Evolutionary conservation across 192 early-diverging fungal genomes (phyloP).

Genomic region (Backusella mclennaniae): DNA sequence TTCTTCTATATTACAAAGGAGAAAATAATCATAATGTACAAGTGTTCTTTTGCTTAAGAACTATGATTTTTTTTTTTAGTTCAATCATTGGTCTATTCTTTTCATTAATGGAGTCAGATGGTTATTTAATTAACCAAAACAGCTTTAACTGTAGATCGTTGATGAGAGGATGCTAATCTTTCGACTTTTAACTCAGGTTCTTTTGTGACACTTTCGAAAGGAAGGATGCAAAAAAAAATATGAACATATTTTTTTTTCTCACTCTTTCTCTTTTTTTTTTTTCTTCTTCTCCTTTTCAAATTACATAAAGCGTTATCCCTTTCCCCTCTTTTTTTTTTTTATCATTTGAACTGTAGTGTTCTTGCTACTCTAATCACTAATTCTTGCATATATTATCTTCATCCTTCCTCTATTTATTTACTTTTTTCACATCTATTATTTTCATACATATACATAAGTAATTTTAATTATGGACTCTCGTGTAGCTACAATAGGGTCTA

Average conservation of each 20-base stretch:
- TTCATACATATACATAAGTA: background rate
- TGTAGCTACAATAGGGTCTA: background rate
- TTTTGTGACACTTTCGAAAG: background rate
- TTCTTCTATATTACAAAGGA: background rate
- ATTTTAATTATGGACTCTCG: constrained; percentile 5
- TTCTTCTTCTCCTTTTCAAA: background rate
- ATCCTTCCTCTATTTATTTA: background rate
- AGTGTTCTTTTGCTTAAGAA: background rate
- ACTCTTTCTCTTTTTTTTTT: background rate
- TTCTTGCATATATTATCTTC: background rate
- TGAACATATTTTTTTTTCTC: background rate
- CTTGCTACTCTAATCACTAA: background rate
- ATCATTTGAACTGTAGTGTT: background rate
- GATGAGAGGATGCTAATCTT: background rate
- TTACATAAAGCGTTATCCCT: background rate
- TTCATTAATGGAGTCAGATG: constrained; percentile 1
- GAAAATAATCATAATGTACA: background rate
- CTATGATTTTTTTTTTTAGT: background rate
- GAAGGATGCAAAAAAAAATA: background rate
- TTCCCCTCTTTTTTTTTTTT: background rate
- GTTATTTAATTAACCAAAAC: background rate
- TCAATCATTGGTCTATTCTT: constrained; percentile 1
- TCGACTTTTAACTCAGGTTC: constrained; percentile 5
- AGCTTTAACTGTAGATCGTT: constrained; percentile 2
- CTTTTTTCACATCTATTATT: background rate